phyloP scores from a whole-genome alignment of 768 basidiomycete species.

The Amanita thiersii region DNA sequence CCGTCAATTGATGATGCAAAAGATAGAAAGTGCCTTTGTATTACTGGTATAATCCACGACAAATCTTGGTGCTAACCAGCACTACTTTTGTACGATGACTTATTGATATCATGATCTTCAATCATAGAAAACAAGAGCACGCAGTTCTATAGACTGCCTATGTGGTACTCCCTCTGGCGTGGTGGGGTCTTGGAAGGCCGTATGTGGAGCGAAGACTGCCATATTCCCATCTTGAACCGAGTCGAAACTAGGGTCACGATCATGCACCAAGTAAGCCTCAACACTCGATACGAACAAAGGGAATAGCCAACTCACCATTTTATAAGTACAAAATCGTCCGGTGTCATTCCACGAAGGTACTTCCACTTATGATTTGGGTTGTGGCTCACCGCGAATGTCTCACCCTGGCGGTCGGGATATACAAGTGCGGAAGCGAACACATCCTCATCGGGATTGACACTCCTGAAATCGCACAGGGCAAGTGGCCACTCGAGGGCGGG shows the following conservation, averaged over 20 bases:
- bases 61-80: too few relatives aligned
- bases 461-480: constrained; percentile 42
- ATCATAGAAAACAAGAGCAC: constrained; percentile 47
- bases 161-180: constrained; percentile 34
- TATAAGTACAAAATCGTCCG: constrained; percentile 42
- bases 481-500: constrained; percentile 44
- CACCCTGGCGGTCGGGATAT: constrained; percentile 43
- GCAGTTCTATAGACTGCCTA: constrained; percentile 44
- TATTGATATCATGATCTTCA: too few relatives aligned
- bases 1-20: too few relatives aligned
- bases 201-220: constrained; percentile 43
- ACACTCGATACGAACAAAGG: neutral
- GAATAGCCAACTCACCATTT: constrained; percentile 34
- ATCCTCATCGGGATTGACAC: constrained; percentile 32
- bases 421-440: constrained; percentile 34
- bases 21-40: too few relatives aligned
- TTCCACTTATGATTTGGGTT: constrained; percentile 45
- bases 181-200: constrained; percentile 38
- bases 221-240: constrained; percentile 31
- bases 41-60: too few relatives aligned
- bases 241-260: constrained; percentile 23
- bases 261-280: neutral
- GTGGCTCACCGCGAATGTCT: constrained; percentile 38
- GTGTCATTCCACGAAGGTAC: constrained; percentile 36
- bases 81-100: too few relatives aligned